Evolutionary conservation across 1,284 basidiomycete genomes (phyloP).

Genomic region (Ganoderma leucocontextum): DNA sequence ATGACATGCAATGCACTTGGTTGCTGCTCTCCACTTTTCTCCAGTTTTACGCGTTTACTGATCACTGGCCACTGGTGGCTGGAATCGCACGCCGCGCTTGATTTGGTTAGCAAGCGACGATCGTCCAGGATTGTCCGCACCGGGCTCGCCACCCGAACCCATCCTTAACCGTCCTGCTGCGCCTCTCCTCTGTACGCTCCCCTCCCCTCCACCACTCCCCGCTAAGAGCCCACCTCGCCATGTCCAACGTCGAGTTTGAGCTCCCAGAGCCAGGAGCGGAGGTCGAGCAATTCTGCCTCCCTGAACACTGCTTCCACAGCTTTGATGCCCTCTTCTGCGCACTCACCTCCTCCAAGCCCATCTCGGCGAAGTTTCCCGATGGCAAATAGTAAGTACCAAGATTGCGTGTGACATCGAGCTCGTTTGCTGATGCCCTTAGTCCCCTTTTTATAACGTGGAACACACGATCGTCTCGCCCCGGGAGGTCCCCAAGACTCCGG

Average conservation of each 20-base stretch:
- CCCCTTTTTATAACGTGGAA: conserved; percentile 99
- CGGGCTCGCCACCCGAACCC: not conserved
- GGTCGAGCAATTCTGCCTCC: conserved; percentile 59
- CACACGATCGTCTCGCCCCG: conserved; percentile 65
- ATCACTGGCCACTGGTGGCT: not conserved
- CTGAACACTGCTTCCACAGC: conserved; percentile 80
- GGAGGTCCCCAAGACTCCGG: conserved; percentile 72
- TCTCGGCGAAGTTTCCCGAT: conserved; percentile 67
- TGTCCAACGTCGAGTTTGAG: conserved; percentile 58
- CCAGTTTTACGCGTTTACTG: too few species aligned
- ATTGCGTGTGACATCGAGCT: not conserved
- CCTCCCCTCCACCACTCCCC: conserved; percentile 30
- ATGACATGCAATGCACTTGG: conserved; percentile 29
- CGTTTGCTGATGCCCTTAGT: conserved; percentile 50
- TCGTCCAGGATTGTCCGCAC: not conserved
- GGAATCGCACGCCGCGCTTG: not conserved
- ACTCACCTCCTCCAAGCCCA: conserved; percentile 61
- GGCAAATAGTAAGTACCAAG: conserved; percentile 69
- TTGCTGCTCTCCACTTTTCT: conserved; percentile 25
- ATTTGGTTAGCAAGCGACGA: not conserved
- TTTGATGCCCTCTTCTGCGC: conserved; percentile 83
- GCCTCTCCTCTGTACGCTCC: conserved; percentile 25
- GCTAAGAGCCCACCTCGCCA: conserved; percentile 41
- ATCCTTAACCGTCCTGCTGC: not conserved
- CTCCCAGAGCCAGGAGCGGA: conserved; percentile 46